phyloP scores from a whole-genome alignment of 805 yeast species.

The Scheffersomyces lignosus region DNA sequence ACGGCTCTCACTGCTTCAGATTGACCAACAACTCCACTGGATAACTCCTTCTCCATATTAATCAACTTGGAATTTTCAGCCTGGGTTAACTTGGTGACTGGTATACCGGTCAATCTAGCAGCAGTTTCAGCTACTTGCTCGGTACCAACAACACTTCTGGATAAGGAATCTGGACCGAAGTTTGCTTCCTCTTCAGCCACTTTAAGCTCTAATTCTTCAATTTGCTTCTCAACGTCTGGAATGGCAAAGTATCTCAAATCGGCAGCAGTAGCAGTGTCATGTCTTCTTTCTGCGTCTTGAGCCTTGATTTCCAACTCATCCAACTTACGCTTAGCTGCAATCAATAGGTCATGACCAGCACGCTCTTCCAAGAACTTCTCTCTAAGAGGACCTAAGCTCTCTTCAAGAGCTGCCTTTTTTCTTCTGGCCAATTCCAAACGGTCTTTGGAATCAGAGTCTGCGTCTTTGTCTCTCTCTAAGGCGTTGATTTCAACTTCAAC shows the following conservation, averaged over 20 bases:
- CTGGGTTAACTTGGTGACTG: slow-evolving; percentile 90
- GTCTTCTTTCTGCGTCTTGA: slow-evolving; percentile 93
- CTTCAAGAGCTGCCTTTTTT: slow-evolving; percentile 80
- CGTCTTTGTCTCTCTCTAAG: slow-evolving; percentile 89
- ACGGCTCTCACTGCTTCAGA: slow-evolving; percentile 95
- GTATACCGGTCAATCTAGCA: slow-evolving; percentile 94
- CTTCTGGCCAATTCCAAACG: slow-evolving; percentile 78
- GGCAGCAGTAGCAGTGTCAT: slow-evolving; percentile 91
- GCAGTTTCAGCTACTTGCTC: slow-evolving; percentile 97
- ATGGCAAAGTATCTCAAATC: slow-evolving; percentile 96
- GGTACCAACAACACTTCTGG: slow-evolving; percentile 83
- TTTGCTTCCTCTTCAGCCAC: slow-evolving; percentile 75
- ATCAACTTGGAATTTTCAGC: slow-evolving; percentile 93
- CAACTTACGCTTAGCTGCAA: slow-evolving; percentile 82
- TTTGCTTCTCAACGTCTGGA: slow-evolving; percentile 82
- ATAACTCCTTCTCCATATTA: slow-evolving; percentile 86
- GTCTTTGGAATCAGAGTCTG: slow-evolving; percentile 80
- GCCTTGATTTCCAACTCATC: slow-evolving; percentile 95
- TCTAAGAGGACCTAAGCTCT: slow-evolving; percentile 78
- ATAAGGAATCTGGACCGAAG: slow-evolving; percentile 61
- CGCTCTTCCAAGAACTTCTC: slow-evolving; percentile 86
- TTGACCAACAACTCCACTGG: slow-evolving; percentile 90
- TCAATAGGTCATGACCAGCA: slow-evolving; percentile 87
- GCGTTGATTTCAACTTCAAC: slow-evolving; percentile 96
- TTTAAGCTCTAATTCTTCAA: slow-evolving; percentile 69